These are phyloP conservation scores for Fusarium siculi DNA, from an alignment of 2,329 filamentous ascomycete genomes.

Conservation along the genomic window DNA sequence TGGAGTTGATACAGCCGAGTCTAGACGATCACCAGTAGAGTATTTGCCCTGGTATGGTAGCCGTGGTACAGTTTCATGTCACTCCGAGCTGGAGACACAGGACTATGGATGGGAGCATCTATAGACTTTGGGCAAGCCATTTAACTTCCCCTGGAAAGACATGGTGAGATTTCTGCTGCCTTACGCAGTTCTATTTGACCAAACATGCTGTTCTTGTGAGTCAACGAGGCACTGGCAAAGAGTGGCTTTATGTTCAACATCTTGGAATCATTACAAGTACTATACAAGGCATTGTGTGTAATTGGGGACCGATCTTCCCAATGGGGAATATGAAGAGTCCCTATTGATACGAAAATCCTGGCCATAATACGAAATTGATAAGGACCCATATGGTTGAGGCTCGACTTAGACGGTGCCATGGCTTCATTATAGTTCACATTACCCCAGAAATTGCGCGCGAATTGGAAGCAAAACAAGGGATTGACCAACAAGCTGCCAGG, in stretches of 20 bases:
- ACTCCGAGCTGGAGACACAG: background rate
- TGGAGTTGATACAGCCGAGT: background rate
- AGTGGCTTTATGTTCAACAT: background rate
- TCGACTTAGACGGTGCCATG: background rate
- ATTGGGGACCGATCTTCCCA: no score
- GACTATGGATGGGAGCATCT: background rate
- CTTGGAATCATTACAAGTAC: background rate
- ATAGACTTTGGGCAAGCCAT: background rate
- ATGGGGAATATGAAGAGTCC: no score
- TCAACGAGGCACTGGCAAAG: background rate
- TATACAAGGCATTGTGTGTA: rapidly evolving
- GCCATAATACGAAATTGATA: background rate
- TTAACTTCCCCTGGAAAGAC: background rate
- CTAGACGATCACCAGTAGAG: background rate
- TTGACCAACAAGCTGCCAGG: background rate
- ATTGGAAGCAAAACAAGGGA: no score
- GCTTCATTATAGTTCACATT: background rate
- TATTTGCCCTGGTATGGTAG: background rate
- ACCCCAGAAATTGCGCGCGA: background rate
- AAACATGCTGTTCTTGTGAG: background rate
- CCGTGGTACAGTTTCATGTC: background rate
- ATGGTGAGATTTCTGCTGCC: background rate
- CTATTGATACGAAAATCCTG: background rate
- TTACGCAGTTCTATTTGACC: background rate
- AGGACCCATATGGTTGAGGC: background rate